Percentiles rank a stretch among this genome's conserved stretches.
Conservation (phyloP, 768 basidiomycete species). For the Lyophyllum semitale region DNA sequence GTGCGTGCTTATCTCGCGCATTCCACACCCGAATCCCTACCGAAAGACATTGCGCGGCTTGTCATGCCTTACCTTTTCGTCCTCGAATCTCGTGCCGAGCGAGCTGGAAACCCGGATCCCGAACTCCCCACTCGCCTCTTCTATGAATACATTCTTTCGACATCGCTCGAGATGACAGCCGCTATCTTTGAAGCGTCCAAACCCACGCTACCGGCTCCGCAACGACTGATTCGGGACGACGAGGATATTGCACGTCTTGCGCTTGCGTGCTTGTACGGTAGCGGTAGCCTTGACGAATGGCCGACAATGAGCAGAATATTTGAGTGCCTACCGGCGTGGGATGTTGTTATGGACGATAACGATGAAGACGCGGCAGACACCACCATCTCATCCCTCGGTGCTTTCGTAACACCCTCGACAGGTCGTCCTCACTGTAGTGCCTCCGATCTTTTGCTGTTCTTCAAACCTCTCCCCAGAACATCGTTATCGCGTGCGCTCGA, state of each 20-base stretch:
- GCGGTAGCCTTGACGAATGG: slow-evolving; percentile 71
- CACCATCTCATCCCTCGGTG: slow-evolving; percentile 77
- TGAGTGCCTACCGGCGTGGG: slow-evolving; percentile 96
- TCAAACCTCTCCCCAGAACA: slow-evolving; percentile 72
- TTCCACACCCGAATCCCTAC: slow-evolving; percentile 67
- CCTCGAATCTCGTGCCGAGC: slow-evolving; percentile 85
- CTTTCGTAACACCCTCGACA: slow-evolving; percentile 77
- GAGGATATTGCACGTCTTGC: slow-evolving; percentile 85
- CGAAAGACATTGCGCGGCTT: slow-evolving; percentile 68
- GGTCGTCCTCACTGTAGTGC: slow-evolving; percentile 56
- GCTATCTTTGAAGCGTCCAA: slow-evolving; percentile 91
- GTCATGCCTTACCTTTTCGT: slow-evolving; percentile 94
- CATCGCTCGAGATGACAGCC: slow-evolving; percentile 67
- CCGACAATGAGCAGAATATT: slow-evolving; percentile 88
- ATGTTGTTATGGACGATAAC: slow-evolving; percentile 53
- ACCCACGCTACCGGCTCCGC: slow-evolving; percentile 71
- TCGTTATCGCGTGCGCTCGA: slow-evolving; percentile 85
- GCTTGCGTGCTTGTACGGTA: slow-evolving; percentile 87
- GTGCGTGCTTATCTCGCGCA: slow-evolving; percentile 75
- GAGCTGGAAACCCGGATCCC: slow-evolving; percentile 71
- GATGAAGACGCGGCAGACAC: slow-evolving; percentile 80
- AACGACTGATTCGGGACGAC: slow-evolving; percentile 79
- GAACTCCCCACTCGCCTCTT: slow-evolving; percentile 63
- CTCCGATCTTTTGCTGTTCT: slow-evolving; percentile 77
- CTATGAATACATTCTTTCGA: slow-evolving; percentile 69